A percentile compares a stretch with the other conserved stretches of the same genome.
These are phyloP conservation scores for Cryptococcus depauperatus DNA, from an alignment of 1,284 basidiomycete genomes.

Conservation along the genomic window DNA sequence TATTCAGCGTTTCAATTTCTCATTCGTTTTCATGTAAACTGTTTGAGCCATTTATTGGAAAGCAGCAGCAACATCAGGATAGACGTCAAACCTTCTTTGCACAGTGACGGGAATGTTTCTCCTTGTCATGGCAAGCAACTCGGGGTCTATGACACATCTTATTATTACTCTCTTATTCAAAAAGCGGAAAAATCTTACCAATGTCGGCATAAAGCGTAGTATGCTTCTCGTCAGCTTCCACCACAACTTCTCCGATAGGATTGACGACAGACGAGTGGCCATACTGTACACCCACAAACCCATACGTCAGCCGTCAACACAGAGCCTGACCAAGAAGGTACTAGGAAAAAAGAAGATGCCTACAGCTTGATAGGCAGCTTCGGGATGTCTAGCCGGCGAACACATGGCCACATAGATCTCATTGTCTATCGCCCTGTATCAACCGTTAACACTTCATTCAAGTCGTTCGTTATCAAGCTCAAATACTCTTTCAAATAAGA, in stretches of 20 bases:
- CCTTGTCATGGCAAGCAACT: constrained; percentile 60
- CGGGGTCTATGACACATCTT: constrained; percentile 58
- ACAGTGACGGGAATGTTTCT: constrained; percentile 76
- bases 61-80: constrained; percentile 56
- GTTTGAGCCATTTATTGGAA: neutral
- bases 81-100: constrained; percentile 87
- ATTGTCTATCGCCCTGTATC: constrained; percentile 78
- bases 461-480: neutral
- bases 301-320: neutral
- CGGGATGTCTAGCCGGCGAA: constrained; percentile 81
- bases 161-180: too few relatives aligned
- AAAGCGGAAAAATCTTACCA: constrained; percentile 50
- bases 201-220: constrained; percentile 72
- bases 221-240: constrained; percentile 70
- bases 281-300: too few relatives aligned
- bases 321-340: neutral
- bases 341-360: constrained; percentile 33
- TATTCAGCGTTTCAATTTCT: too few relatives aligned
- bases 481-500: neutral
- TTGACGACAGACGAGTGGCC: constrained; percentile 84
- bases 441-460: neutral
- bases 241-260: constrained; percentile 68
- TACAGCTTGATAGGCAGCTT: constrained; percentile 76
- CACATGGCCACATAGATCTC: constrained; percentile 94
- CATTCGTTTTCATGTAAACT: neutral